Conservation (phyloP, 75 land plant species). For the Sequoiadendron giganteum region DNA sequence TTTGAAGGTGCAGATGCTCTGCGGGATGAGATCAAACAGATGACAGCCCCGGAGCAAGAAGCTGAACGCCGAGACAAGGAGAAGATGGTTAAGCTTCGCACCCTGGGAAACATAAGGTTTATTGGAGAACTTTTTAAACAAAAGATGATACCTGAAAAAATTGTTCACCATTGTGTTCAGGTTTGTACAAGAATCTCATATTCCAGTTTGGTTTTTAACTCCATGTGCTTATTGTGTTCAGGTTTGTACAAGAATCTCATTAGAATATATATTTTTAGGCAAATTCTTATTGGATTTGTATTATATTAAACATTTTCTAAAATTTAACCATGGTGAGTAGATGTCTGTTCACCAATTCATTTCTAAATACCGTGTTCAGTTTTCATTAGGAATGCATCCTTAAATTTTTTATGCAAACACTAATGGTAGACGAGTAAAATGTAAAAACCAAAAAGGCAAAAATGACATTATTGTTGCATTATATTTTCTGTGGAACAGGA, state of each 20-base stretch:
- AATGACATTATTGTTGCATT: not conserved
- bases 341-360: not conserved
- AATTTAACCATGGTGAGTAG: not conserved
- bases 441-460: not conserved
- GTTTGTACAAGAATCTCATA: not conserved
- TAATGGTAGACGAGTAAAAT: not conserved
- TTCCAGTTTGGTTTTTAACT: not conserved
- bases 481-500: slow-evolving; percentile 23
- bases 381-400: not conserved
- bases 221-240: slow-evolving; percentile 46
- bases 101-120: slow-evolving; percentile 85
- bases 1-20: slow-evolving; percentile 85
- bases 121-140: slow-evolving; percentile 93
- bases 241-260: slow-evolving; percentile 11
- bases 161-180: slow-evolving; percentile 94
- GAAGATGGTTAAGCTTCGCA: slow-evolving; percentile 68
- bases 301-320: not conserved
- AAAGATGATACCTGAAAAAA: slow-evolving; percentile 77
- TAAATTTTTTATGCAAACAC: not conserved
- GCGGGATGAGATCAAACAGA: slow-evolving; percentile 58
- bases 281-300: not conserved
- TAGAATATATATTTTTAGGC: not conserved
- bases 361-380: not conserved
- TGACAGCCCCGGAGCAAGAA: slow-evolving; percentile 81
- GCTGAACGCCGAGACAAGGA: slow-evolving; percentile 81